These are phyloP conservation scores for Pyrus pyrifolia DNA, from an alignment of 306 rosid species.

Conservation along the genomic window DNA sequence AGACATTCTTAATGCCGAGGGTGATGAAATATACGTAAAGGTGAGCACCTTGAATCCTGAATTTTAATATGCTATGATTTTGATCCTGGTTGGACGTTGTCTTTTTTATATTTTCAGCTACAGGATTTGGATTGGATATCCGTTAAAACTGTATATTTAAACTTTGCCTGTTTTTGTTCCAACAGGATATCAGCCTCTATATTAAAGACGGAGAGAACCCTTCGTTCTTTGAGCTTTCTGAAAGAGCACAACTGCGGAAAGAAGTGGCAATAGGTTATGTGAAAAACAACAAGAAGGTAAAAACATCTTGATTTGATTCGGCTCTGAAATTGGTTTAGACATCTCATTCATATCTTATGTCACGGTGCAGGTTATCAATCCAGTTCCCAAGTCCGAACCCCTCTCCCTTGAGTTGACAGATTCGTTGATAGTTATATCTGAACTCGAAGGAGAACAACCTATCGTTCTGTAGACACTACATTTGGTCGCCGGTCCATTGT, in stretches of 20 bases:
- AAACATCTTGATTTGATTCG: conserved; percentile 9
- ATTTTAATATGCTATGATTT: neutral
- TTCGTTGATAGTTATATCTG: conserved; percentile 84
- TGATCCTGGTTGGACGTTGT: neutral
- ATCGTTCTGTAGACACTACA: conserved; percentile 20
- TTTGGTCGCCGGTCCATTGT: conserved; percentile 2
- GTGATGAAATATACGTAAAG: conserved; percentile 97
- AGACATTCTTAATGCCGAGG: conserved; percentile 82
- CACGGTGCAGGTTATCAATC: conserved; percentile 74
- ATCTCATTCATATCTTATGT: conserved; percentile 20
- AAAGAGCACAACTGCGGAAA: conserved; percentile 75
- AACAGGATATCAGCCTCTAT: conserved; percentile 69
- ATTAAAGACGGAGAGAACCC: conserved; percentile 89
- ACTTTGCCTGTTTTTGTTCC: conserved; percentile 9
- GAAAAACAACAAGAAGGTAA: conserved; percentile 71
- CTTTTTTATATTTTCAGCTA: neutral
- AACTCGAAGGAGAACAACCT: conserved; percentile 88
- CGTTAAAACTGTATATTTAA: neutral
- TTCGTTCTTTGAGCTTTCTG: conserved; percentile 69
- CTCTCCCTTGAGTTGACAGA: conserved; percentile 73
- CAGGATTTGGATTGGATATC: neutral
- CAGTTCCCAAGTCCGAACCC: conserved; percentile 72
- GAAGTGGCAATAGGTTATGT: conserved; percentile 97
- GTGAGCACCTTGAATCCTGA: conserved; percentile 26
- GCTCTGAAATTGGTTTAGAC: neutral